phyloP scores from a whole-genome alignment of 2,329 filamentous ascomycete species.

The Ramularia collo-cygni region DNA sequence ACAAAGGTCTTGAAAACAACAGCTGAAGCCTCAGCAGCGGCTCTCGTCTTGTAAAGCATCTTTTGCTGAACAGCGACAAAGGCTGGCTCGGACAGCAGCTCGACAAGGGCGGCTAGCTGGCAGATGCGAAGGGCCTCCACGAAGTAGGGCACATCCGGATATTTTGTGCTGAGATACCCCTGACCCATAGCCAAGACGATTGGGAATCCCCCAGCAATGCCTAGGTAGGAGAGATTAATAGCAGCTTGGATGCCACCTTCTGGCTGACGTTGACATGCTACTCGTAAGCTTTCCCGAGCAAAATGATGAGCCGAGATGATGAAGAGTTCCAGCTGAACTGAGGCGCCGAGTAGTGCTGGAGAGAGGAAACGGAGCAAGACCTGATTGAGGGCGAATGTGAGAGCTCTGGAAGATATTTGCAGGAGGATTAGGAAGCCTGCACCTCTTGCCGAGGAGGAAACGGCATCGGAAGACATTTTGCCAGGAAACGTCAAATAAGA shows the following conservation, averaged over 20 bases:
- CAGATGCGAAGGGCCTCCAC: conserved; percentile 48
- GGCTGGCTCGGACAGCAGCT: conserved; percentile 78
- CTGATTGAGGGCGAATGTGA: conserved; percentile 91
- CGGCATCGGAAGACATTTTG: conserved; percentile 26
- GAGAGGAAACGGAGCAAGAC: conserved; percentile 81
- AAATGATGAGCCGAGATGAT: conserved; percentile 93
- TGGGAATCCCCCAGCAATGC: conserved; percentile 60
- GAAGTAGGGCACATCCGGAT: conserved; percentile 56
- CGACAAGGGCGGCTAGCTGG: conserved; percentile 55
- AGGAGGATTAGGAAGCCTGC: conserved; percentile 81
- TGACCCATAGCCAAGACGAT: conserved; percentile 53
- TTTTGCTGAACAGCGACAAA: conserved; percentile 83
- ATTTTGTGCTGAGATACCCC: conserved; percentile 57
- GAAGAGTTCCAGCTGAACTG: conserved; percentile 87
- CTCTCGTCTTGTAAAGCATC: conserved; percentile 72
- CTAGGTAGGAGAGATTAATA: conserved; percentile 81
- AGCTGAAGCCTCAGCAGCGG: conserved; percentile 73
- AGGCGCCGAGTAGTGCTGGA: conserved; percentile 73
- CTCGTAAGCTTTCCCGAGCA: conserved; percentile 79
- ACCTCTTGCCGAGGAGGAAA: conserved; percentile 54
- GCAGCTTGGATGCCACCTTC: conserved; percentile 59
- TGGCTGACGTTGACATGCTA: conserved; percentile 73
- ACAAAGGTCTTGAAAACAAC: conserved; percentile 69
- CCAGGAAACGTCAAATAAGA: not conserved
- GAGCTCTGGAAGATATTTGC: conserved; percentile 75